Evolutionary conservation across 2,329 filamentous ascomycete species (phyloP), one percentile per base, ranked within the genome.

Genomic region (Aureobasidium pullulans): DNA sequence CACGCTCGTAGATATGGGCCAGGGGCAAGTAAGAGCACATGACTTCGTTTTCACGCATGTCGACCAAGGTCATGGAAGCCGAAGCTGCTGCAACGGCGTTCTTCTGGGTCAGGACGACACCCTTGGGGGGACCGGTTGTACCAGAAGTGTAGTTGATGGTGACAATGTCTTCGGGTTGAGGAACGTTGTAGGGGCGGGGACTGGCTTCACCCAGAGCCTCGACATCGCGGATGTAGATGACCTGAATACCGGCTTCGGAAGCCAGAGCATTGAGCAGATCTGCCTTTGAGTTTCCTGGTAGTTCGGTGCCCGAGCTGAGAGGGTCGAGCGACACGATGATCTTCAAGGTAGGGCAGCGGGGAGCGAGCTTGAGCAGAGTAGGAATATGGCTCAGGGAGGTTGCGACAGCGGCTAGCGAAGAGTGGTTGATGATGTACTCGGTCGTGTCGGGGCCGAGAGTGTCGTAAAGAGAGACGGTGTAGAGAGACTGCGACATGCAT

Each of bases 351-450:
- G 93, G 92, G 61, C 93, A 76, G 56, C 87, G 82, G n/a, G 88
- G 79, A 65, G 85, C 85, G 65, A 96, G 77, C 77, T 91, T 92
- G 63, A 96, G 79, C 58, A 96, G 81, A 15, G 85, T 83, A 1
- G 90, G 86, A 57, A 96, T 85, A 69, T 96, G 92, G 44, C 85
- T 84, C 47, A 96, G 78, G 31, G 89, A 91, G 61, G 89, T 86
- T 63, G 88, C 85, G 40, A 97, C 84, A 68, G 86, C 89, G 61
- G 80, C 74, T 60, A 97, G 77, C 63, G 86, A 81, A 58, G 90
- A 84, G 72, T 97, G 93, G 74, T 95, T 95, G 77, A 97, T 88
- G 73, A 99, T 96, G 76, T 89, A 97, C 76, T 97, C 91, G 60
- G 89, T 92, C 2, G 92, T 84, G 65, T 96, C 90, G 11, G 93